A percentile compares a stretch with the other conserved stretches of the same genome.
These are phyloP conservation scores for Leptographium flavum DNA, from an alignment of 2,329 filamentous ascomycete species.

Conservation along the genomic window DNA sequence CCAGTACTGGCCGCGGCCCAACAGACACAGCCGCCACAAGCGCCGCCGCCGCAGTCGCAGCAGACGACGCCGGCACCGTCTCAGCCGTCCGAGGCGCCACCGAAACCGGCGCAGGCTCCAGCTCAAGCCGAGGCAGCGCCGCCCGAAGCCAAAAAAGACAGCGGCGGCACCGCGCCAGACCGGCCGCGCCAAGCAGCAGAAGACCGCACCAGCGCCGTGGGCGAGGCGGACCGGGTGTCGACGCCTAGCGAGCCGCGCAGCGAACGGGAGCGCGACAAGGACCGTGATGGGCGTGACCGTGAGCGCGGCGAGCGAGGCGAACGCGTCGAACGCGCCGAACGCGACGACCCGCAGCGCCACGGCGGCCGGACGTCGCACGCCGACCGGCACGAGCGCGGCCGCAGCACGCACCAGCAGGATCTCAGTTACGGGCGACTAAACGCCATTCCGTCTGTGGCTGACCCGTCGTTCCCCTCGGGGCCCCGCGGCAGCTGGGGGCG, in stretches of 20 bases:
- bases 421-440: conserved; percentile 50
- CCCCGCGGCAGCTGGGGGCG: conserved; percentile 27
- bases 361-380: no score
- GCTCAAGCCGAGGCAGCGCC: background rate
- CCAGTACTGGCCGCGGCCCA: background rate
- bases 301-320: background rate
- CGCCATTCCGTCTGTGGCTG: conserved; percentile 28
- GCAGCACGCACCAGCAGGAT: conserved; percentile 32
- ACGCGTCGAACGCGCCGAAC: background rate
- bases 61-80: background rate
- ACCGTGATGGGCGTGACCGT: conserved; percentile 7
- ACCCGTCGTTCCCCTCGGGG: conserved; percentile 33
- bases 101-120: background rate
- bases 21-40: background rate
- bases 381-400: conserved; percentile 5
- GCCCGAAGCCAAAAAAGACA: background rate
- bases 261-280: conserved; percentile 7
- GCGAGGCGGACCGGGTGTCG: background rate
- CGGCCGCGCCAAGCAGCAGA: conserved; percentile 34
- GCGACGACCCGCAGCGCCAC: conserved; percentile 20
- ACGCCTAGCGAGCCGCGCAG: background rate
- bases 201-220: conserved; percentile 25
- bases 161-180: conserved; percentile 25
- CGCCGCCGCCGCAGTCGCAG: background rate
- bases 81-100: background rate